Base-by-base conservation (phyloP, 768 basidiomycete species). In the Leucosporidium yakuticum region DNA sequence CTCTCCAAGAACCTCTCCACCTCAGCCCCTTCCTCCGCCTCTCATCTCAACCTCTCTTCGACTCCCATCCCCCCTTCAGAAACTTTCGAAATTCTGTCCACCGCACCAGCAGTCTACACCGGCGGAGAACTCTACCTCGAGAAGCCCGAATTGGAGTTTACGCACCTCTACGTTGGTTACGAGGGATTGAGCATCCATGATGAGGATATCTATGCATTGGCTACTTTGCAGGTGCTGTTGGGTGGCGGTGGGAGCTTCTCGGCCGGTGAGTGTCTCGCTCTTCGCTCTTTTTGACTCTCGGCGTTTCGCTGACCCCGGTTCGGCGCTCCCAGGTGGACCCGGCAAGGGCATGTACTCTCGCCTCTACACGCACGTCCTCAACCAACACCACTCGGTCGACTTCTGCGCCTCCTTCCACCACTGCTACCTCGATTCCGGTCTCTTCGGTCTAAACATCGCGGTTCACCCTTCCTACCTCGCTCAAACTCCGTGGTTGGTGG, bases 261-360 rank as follows among this genome's bases (percentile, higher is more conserved):
- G 47, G 95, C 95, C 21, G 71, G 70, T 68, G 34, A 36, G 90
- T 86, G 86, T 74, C 50, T 81, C 70, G 14, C 25, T 32, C 62
- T 27, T 34, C 68, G 4, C 27, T 31, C 57, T 17, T 25, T 25
- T 25, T n/a, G n/a, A n/a, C n/a, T 15, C n/a, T 31, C 11, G 4
- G 44, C 12, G 11, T 19, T 32, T 49, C 27, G 29, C 36, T 55
- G 14, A 47, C 14, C 7, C 5, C 15, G 44, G 1, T 57, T 44
- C 11, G 39, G 9, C 34, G 54, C 61, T 55, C 61, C 29, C 74
- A 84, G 92, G 95, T 71, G 95, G 95, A 5, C 95, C 95, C 4
- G 95, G 95, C 21, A 98, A 98, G 81, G 95, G 95, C 74, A 98
- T 98, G 95, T 98, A 96, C 83, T 92, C 93, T 44, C 88, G 95